Evolutionary conservation across 305 asterid species (phyloP).

Genomic region (Petunia hybrid): DNA sequence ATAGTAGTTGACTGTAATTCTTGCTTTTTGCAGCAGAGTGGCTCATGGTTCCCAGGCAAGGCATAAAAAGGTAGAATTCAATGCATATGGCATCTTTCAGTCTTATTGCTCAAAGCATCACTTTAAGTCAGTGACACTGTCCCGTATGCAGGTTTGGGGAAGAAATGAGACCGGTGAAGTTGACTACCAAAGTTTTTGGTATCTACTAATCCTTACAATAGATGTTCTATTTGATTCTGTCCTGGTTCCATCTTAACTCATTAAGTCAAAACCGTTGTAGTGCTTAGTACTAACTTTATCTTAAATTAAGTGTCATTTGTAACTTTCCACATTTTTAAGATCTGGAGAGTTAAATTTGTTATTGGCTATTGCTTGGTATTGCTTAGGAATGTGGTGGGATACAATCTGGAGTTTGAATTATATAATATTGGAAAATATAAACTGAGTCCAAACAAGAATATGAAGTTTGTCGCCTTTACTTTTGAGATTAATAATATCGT

Average conservation of each 20-base stretch:
- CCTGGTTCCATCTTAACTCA: neutral
- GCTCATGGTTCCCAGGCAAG: slow-evolving; percentile 91
- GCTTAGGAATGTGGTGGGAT: slow-evolving; percentile 10
- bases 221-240: slow-evolving; percentile 31
- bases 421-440: slow-evolving; percentile 11
- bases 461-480: slow-evolving; percentile 7
- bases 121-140: neutral
- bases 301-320: slow-evolving; percentile 4
- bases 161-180: slow-evolving; percentile 98
- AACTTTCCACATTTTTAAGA: neutral
- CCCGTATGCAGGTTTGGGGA: slow-evolving; percentile 82
- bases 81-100: neutral
- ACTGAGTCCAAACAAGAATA: neutral
- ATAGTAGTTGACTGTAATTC: slow-evolving; percentile 22
- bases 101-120: neutral
- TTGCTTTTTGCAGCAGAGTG: slow-evolving; percentile 73
- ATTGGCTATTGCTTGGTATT: neutral
- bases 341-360: neutral
- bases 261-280: neutral
- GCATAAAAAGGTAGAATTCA: slow-evolving; percentile 73
- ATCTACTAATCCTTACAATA: slow-evolving; percentile 32
- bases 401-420: neutral
- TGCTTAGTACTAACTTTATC: slow-evolving; percentile 9
- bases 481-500: slow-evolving; percentile 14
- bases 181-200: slow-evolving; percentile 98